Percentiles rank a stretch among this genome's conserved stretches.
phyloP scores from a whole-genome alignment of 768 basidiomycete genomes.

The Gloeopeniophorella convolvens region DNA sequence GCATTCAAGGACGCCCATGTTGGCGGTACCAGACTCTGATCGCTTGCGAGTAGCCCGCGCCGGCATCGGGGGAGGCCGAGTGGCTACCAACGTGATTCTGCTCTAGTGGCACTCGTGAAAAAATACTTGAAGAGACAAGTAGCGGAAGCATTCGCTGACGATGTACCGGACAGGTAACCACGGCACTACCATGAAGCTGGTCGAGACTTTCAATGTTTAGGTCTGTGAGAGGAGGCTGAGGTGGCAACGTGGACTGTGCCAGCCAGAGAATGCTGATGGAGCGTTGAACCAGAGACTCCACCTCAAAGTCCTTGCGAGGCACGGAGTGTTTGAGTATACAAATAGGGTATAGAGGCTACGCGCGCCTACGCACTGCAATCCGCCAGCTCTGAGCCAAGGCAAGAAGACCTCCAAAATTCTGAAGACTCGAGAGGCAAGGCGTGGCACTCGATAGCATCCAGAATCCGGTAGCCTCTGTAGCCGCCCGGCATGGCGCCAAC shows the following conservation, averaged over 20 bases:
- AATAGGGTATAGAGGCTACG: neutral
- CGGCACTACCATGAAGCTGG: too few species aligned
- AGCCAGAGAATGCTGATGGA: neutral
- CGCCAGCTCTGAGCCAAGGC: too few species aligned
- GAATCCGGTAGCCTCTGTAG: too few species aligned
- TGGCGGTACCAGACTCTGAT: neutral
- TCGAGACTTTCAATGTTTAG: neutral
- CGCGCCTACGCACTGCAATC: too few species aligned
- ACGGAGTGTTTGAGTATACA: neutral
- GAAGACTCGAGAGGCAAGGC: too few species aligned
- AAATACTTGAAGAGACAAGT: too few species aligned
- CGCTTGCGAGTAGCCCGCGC: neutral
- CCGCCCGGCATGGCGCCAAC: too few species aligned
- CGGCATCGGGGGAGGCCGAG: neutral
- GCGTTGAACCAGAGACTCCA: neutral
- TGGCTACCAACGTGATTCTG: neutral
- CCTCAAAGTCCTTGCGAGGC: neutral
- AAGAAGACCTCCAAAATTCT: too few species aligned
- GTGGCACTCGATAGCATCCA: too few species aligned
- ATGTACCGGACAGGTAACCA: too few species aligned
- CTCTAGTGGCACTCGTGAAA: too few species aligned
- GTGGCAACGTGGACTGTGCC: neutral
- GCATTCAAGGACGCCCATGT: neutral
- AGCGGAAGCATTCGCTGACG: too few species aligned
- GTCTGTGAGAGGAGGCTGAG: neutral